Evolutionary conservation across 352 stramenopile genomes (phyloP).

Genomic region (Phytophthora pseudosyringae): DNA sequence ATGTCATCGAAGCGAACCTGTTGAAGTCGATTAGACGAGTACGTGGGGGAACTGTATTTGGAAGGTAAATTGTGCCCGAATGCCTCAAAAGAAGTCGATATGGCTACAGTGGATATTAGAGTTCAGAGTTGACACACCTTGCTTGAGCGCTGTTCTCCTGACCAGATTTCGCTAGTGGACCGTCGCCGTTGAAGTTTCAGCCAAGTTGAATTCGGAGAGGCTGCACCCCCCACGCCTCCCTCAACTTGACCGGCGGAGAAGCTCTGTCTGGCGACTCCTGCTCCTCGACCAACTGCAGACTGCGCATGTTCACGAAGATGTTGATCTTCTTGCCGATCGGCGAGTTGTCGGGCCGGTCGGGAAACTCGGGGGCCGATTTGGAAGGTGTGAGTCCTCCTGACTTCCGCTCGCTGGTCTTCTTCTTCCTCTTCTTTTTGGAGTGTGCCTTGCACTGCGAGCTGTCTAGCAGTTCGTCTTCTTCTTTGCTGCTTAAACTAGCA

Average conservation of each 20-base stretch:
- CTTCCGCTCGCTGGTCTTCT: constrained; percentile 8
- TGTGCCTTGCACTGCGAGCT: constrained; percentile 34
- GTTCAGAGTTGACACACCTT: constrained; percentile 5
- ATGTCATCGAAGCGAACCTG: constrained; percentile 10
- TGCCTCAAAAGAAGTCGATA: background rate
- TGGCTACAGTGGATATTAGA: constrained; percentile 12
- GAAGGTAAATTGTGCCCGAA: background rate
- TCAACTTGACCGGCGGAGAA: constrained; percentile 5
- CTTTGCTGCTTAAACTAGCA: constrained; percentile 5
- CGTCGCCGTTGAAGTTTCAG: background rate
- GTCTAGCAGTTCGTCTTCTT: background rate
- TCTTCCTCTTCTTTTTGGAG: constrained; percentile 25
- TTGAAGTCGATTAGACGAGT: background rate
- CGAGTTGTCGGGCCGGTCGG: constrained; percentile 7
- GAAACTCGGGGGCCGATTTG: constrained; percentile 21
- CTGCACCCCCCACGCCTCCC: constrained; percentile 13
- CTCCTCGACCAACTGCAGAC: constrained; percentile 31
- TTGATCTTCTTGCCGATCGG: constrained; percentile 36
- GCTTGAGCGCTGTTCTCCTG: background rate
- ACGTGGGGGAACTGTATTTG: background rate
- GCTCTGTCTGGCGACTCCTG: background rate
- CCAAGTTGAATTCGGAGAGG: constrained; percentile 16
- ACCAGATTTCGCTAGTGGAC: constrained; percentile 12
- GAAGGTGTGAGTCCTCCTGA: constrained; percentile 15
- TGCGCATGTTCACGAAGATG: constrained; percentile 56